These are phyloP conservation scores for Sorghum bicolor DNA, from an alignment of 176 grass and related monocot species.

Conservation along the genomic window DNA sequence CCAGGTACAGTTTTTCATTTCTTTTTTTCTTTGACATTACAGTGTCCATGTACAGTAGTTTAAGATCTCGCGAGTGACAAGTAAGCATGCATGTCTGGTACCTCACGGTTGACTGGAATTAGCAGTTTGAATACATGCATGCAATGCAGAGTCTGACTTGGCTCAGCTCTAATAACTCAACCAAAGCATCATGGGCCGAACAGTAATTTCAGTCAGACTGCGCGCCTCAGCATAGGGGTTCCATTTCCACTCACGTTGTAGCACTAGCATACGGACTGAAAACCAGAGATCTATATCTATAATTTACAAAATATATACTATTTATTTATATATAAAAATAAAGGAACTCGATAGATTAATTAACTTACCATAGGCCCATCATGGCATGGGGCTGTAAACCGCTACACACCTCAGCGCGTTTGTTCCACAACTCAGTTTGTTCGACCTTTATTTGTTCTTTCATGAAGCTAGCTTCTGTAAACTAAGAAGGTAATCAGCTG, in stretches of 20 bases:
- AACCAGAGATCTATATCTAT: background rate
- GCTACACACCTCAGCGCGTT: background rate
- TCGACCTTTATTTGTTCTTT: background rate
- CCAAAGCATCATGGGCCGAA: background rate
- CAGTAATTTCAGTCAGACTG: background rate
- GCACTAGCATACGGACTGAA: background rate
- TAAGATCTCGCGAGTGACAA: background rate
- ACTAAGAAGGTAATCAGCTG: background rate
- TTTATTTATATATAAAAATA: background rate
- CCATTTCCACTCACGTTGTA: background rate
- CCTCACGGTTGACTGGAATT: background rate
- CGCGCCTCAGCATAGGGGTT: background rate
- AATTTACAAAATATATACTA: background rate
- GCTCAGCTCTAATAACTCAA: conserved; percentile 15
- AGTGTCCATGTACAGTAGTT: background rate
- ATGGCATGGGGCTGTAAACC: background rate
- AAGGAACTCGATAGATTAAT: background rate
- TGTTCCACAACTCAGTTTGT: background rate
- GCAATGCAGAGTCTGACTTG: background rate
- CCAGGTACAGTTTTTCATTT: background rate
- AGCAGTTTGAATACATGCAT: background rate
- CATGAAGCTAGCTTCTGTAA: background rate
- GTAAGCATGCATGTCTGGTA: background rate
- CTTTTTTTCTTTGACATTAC: background rate
- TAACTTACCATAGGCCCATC: background rate